Evolutionary conservation across 1,284 basidiomycete genomes (phyloP).

Genomic region (Vanrija sp.): DNA sequence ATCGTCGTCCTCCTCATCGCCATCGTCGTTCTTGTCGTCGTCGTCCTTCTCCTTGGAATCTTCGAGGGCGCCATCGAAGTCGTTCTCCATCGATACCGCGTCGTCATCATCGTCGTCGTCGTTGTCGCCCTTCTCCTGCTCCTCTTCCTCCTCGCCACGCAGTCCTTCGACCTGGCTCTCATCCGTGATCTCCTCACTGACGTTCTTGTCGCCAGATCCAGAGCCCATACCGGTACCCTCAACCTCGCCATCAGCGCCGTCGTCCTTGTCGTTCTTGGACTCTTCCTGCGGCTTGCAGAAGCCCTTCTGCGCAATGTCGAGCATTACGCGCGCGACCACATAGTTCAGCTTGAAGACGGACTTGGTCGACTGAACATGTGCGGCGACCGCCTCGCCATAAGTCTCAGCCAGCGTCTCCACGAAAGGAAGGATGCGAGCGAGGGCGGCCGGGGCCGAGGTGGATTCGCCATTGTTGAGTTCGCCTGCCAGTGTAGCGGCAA

Average conservation of each 20-base stretch:
- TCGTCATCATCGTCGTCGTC: slow-evolving; percentile 63
- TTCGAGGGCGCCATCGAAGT: slow-evolving; percentile 74
- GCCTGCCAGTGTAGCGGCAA: slow-evolving; percentile 17
- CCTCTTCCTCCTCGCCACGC: slow-evolving; percentile 64
- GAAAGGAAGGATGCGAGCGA: slow-evolving; percentile 42
- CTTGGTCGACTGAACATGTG: slow-evolving; percentile 53
- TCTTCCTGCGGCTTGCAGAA: slow-evolving; percentile 86
- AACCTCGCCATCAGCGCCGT: slow-evolving; percentile 54
- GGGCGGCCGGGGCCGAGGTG: slow-evolving; percentile 11
- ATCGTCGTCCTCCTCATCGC: slow-evolving; percentile 56
- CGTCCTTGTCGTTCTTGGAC: slow-evolving; percentile 52
- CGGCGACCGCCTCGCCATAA: slow-evolving; percentile 48
- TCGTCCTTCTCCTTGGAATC: slow-evolving; percentile 62
- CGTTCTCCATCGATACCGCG: slow-evolving; percentile 58
- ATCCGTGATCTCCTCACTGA: slow-evolving; percentile 88
- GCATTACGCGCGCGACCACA: slow-evolving; percentile 69
- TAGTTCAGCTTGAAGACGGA: slow-evolving; percentile 79
- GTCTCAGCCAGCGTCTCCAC: slow-evolving; percentile 57
- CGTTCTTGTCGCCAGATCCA: slow-evolving; percentile 77
- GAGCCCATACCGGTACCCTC: slow-evolving; percentile 83
- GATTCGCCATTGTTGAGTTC: slow-evolving; percentile 11
- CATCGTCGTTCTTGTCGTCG: slow-evolving; percentile 57
- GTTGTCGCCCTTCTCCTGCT: slow-evolving; percentile 54
- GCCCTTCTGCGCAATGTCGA: slow-evolving; percentile 74
- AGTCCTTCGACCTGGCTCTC: slow-evolving; percentile 96